These are phyloP conservation scores for Neurospora sp. DNA, from an alignment of 495 filamentous ascomycete species.

Conservation along the genomic window DNA sequence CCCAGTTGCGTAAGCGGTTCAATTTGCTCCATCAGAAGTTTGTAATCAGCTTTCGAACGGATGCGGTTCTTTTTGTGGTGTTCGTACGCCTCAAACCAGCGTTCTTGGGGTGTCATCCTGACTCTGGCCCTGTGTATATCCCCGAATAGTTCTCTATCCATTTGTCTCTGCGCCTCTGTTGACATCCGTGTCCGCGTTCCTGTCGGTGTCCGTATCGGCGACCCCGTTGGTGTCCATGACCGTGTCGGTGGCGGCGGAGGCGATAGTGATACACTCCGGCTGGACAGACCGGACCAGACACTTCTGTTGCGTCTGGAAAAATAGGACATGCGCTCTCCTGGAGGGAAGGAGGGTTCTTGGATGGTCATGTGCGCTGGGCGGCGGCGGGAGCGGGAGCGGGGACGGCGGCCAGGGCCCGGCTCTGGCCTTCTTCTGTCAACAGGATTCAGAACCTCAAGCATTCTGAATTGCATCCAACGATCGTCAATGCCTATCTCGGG, in stretches of 20 bases:
- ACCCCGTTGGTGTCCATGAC: neutral
- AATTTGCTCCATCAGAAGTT: neutral
- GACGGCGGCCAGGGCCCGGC: neutral
- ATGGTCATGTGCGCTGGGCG: neutral
- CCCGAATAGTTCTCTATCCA: neutral
- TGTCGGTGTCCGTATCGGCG: neutral
- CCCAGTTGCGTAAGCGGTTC: neutral
- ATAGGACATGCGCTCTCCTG: neutral
- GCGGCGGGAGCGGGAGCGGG: neutral
- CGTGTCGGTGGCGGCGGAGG: neutral
- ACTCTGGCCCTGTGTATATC: neutral
- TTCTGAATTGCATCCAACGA: too few relatives aligned
- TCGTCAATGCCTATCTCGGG: too few relatives aligned
- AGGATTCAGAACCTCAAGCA: too few relatives aligned
- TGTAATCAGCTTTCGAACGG: neutral
- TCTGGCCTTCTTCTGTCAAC: too few relatives aligned
- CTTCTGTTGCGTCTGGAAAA: neutral
- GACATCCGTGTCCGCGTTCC: neutral
- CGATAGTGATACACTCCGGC: neutral
- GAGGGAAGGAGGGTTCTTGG: neutral
- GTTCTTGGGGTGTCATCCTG: neutral
- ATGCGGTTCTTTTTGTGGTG: neutral
- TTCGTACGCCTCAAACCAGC: neutral
- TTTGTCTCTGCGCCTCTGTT: too few relatives aligned
- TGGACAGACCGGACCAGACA: neutral